These are phyloP conservation scores for Candida tallmaniae DNA, from an alignment of 805 yeast genomes.

Conservation along the genomic window DNA sequence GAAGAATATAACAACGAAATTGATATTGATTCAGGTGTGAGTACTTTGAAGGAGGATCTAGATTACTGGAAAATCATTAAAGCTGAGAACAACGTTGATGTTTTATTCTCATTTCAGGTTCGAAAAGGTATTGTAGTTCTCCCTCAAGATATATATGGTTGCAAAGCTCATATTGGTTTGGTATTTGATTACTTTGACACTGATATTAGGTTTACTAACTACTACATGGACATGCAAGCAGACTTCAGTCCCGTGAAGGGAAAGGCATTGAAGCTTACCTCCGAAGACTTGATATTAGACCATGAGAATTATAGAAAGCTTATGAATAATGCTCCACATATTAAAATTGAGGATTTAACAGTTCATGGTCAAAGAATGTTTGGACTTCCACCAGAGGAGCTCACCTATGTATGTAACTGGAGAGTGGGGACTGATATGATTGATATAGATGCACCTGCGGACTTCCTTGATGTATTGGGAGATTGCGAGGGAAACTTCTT, in stretches of 20 bases:
- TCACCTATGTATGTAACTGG: constrained; percentile 90
- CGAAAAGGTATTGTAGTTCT: constrained; percentile 65
- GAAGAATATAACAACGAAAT: constrained; percentile 63
- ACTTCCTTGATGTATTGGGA: constrained; percentile 40
- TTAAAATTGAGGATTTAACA: constrained; percentile 53
- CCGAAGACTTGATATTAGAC: constrained; percentile 18
- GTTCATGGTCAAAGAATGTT: constrained; percentile 89
- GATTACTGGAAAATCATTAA: constrained; percentile 41
- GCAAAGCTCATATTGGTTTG: constrained; percentile 56
- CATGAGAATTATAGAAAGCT: constrained; percentile 11
- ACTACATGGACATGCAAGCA: constrained; percentile 88
- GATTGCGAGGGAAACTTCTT: constrained; percentile 45
- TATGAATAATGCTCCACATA: constrained; percentile 28
- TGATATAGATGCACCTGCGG: constrained; percentile 45
- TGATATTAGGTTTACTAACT: constrained; percentile 83
- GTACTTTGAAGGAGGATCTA: constrained; percentile 9
- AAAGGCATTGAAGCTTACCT: constrained; percentile 20
- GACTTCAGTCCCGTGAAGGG: constrained; percentile 57
- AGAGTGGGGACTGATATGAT: constrained; percentile 67
- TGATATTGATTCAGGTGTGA: constrained; percentile 1
- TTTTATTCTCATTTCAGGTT: constrained; percentile 66
- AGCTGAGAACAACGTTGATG: constrained; percentile 70
- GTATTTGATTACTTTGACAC: constrained; percentile 63
- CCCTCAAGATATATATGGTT: constrained; percentile 69
- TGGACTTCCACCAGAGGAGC: constrained; percentile 86